Conservation (phyloP, 306 rosid genomes). For the Vigna hirtella region DNA sequence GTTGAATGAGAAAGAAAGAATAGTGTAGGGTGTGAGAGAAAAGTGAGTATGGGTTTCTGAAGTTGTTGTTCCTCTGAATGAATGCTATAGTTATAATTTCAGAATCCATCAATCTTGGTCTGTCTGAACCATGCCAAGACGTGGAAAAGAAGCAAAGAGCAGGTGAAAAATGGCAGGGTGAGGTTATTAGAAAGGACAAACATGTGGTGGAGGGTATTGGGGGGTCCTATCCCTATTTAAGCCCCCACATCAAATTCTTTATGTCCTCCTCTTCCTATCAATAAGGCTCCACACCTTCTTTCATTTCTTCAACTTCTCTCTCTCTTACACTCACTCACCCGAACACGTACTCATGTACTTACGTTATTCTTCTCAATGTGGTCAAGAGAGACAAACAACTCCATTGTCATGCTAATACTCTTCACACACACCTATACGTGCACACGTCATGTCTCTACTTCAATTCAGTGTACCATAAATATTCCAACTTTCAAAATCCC, state of each 20-base stretch:
- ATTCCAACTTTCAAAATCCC: constrained; percentile 35
- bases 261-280: constrained; percentile 34
- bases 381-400: constrained; percentile 52
- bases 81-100: constrained; percentile 51
- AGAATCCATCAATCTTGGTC: constrained; percentile 74
- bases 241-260: constrained; percentile 58
- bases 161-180: constrained; percentile 62
- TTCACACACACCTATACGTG: constrained; percentile 51
- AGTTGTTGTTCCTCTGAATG: constrained; percentile 50
- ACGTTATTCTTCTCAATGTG: constrained; percentile 39
- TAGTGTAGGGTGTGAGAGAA: constrained; percentile 40
- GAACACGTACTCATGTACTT: constrained; percentile 44
- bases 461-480: constrained; percentile 49
- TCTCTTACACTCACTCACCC: not conserved
- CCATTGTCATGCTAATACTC: constrained; percentile 41
- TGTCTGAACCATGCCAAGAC: constrained; percentile 56
- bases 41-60: constrained; percentile 57
- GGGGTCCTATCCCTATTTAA: constrained; percentile 52
- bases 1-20: not conserved
- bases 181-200: constrained; percentile 57
- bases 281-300: too few species aligned
- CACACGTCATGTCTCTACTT: constrained; percentile 48
- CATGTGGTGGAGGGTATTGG: constrained; percentile 44
- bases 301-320: not conserved
- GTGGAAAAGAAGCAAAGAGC: constrained; percentile 83